These are phyloP conservation scores for Plasmodium chabaudi DNA, from an alignment of 169 alveolate genomes.

Conservation along the genomic window DNA sequence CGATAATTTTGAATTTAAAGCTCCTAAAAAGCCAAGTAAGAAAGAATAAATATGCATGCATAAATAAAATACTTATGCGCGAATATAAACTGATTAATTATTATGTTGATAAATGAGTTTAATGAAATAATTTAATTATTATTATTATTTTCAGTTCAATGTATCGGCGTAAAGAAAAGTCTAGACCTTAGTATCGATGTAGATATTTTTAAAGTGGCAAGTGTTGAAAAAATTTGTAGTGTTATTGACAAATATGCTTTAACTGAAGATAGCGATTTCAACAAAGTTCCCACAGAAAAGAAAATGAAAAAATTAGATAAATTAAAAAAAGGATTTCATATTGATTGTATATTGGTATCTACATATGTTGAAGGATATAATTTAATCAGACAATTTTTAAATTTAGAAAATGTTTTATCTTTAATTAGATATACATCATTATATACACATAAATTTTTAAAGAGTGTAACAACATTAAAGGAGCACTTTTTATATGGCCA, in stretches of 20 bases:
- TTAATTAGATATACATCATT: slow-evolving; percentile 73
- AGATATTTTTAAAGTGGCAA: slow-evolving; percentile 31
- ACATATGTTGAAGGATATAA: slow-evolving; percentile 54
- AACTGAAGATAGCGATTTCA: not conserved
- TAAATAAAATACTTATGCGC: too few species aligned
- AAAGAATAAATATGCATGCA: not conserved
- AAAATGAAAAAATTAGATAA: not conserved
- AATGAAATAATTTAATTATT: too few species aligned
- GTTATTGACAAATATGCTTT: slow-evolving; percentile 20
- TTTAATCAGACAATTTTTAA: slow-evolving; percentile 65
- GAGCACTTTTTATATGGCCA: slow-evolving; percentile 32
- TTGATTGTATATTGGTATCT: slow-evolving; percentile 35
- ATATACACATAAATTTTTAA: slow-evolving; percentile 66
- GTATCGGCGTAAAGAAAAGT: slow-evolving; percentile 39
- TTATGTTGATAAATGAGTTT: too few species aligned
- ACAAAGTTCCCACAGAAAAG: not conserved
- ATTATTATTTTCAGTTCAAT: slow-evolving; percentile 18
- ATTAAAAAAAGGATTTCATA: slow-evolving; percentile 51
- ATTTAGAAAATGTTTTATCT: slow-evolving; percentile 58
- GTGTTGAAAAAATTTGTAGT: slow-evolving; percentile 49
- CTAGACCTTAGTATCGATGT: slow-evolving; percentile 25
- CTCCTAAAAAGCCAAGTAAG: not conserved
- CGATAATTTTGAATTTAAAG: slow-evolving; percentile 28
- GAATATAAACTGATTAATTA: too few species aligned
- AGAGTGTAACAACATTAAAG: slow-evolving; percentile 32